Base-by-base conservation (phyloP, 345 rosid species). In the Cardiospermum halicacabum region DNA sequence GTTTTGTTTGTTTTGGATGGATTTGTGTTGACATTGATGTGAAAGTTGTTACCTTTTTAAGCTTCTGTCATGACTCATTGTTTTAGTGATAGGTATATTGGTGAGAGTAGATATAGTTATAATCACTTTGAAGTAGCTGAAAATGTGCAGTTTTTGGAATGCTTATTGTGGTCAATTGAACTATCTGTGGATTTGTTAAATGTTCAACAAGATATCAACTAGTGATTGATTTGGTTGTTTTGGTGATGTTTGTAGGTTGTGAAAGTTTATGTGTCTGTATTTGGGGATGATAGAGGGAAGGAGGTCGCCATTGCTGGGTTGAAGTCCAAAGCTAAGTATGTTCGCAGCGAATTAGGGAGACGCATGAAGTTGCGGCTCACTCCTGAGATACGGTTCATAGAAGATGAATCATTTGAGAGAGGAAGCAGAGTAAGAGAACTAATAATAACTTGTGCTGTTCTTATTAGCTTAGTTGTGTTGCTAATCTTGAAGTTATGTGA, bases 271-370 rank as follows among this genome's bases (percentile, higher is more conserved):
- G 89, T 93, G 18, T 93, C 98, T 9, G 98, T 90, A 59, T 93
- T 88, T 64, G 98, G 98, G 3, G 97, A 93, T 65, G 98, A 93
- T 58, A 84, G 96, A 77, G 98, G 98, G 60, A 90, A 80, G 79
- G 96, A 90, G 25, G 82, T 88, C 65, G 98, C 96, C 0, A 71
- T 90, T 66, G 90, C 94, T 13, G 97, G 97, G 42, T 76, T 93
- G 75, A 88, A 88, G 66, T 72, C 98, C 3, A 90, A 93, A 71
- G 84, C 88, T 34, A 90, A 84, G 50, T 90, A 93, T 28, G 94
- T 88, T 57, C 84, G 98, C 42, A 65, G 92, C 47, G 71, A 78
- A 76, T 74, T 93, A 65, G 98, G 97, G 66, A 85, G 80, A 74
- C 84, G 97, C 6, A 93, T 93, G 92, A 93, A 84, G 85, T 62